Percentiles rank a stretch among this genome's conserved stretches.
Evolutionary conservation across 352 stramenopile genomes (phyloP).

Genomic region (Globisporangium recalcitrans): DNA sequence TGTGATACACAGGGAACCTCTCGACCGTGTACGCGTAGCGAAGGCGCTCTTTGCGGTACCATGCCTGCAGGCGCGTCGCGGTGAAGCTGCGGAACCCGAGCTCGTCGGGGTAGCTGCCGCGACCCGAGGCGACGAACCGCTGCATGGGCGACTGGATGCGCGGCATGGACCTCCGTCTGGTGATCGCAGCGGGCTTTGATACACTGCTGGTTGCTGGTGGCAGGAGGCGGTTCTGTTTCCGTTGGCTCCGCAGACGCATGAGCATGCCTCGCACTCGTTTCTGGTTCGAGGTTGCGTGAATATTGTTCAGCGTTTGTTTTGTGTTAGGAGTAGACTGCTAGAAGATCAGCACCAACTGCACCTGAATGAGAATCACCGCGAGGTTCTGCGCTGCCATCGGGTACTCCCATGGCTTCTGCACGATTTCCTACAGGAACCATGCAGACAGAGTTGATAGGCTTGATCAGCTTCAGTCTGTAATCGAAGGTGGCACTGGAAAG

Average conservation of each 20-base stretch:
- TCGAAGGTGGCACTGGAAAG: too few species aligned
- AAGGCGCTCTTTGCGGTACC: conserved; percentile 52
- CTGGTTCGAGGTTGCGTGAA: conserved; percentile 6
- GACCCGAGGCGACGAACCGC: conserved; percentile 48
- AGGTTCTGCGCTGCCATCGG: conserved; percentile 82
- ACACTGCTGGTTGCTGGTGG: conserved; percentile 7
- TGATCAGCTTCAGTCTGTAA: too few species aligned
- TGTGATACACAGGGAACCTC: conserved; percentile 75
- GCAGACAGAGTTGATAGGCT: too few species aligned
- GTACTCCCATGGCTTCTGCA: conserved; percentile 66
- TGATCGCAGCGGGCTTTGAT: background rate
- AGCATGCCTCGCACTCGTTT: conserved; percentile 66
- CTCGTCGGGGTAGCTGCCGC: conserved; percentile 50
- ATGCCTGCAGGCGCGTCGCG: conserved; percentile 58
- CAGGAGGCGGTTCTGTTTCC: background rate
- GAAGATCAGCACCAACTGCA: background rate
- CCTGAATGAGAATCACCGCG: conserved; percentile 70
- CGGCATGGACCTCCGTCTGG: background rate
- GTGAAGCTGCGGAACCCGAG: conserved; percentile 54
- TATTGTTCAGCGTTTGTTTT: background rate
- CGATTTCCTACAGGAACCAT: conserved; percentile 45
- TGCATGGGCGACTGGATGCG: conserved; percentile 54
- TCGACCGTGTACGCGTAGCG: conserved; percentile 43
- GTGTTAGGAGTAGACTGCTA: background rate
- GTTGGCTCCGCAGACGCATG: conserved; percentile 23